Evolutionary conservation across 768 basidiomycete species (phyloP).

Genomic region (Scleroderma bovista): DNA sequence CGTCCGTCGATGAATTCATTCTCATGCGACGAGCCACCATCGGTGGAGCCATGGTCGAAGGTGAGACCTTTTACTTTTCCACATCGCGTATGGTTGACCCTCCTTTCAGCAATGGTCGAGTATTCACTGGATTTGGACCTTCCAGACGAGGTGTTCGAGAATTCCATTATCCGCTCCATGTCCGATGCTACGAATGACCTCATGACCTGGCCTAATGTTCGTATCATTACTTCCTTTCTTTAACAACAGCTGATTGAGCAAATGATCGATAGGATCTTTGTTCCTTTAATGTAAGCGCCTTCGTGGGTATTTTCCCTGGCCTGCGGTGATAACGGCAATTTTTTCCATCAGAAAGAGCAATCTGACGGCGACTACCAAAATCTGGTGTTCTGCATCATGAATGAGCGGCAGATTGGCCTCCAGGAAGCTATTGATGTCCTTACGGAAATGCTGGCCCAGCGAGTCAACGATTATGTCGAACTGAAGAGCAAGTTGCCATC

Average conservation of each 20-base stretch:
- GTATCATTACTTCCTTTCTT: constrained; percentile 9
- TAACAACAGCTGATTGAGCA: constrained; percentile 10
- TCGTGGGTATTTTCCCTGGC: constrained; percentile 4
- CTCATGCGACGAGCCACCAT: constrained; percentile 33
- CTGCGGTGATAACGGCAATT: constrained; percentile 3
- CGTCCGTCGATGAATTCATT: constrained; percentile 35
- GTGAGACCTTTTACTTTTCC: constrained; percentile 11
- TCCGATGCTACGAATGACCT: constrained; percentile 36
- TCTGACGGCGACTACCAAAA: constrained; percentile 37
- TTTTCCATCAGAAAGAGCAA: constrained; percentile 32
- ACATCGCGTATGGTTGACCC: constrained; percentile 2
- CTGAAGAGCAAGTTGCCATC: constrained; percentile 31
- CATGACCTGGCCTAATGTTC: constrained; percentile 38
- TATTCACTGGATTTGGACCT: constrained; percentile 34
- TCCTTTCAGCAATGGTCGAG: constrained; percentile 29
- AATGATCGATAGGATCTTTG: constrained; percentile 19
- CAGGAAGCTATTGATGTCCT: constrained; percentile 32
- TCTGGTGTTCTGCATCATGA: constrained; percentile 36
- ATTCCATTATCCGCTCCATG: constrained; percentile 30
- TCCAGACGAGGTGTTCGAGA: constrained; percentile 32
- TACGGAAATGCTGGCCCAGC: constrained; percentile 32
- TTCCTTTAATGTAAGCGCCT: constrained; percentile 25
- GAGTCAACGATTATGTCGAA: constrained; percentile 28
- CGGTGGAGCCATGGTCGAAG: constrained; percentile 35
- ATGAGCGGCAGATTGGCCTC: constrained; percentile 28